Base-by-base conservation (phyloP, 179 eudicot genomes). In the Gypsophila paniculata region DNA sequence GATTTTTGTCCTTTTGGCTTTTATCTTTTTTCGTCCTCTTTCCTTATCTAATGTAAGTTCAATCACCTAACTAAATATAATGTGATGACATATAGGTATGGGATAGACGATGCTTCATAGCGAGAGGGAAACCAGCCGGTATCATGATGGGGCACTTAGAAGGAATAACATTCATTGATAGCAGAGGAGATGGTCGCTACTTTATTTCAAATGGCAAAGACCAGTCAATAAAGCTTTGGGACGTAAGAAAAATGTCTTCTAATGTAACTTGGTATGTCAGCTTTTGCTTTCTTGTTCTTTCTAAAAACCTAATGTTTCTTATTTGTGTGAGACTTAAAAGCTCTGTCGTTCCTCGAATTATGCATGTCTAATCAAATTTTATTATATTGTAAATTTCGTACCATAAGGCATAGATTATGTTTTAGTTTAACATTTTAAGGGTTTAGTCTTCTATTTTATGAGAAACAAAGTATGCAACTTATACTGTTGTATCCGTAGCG, bases 141-240 rank as follows among this genome's bases (percentile, higher is more conserved):
- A 80, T 81, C 63, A 78, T 93, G 74, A 77, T 73, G 64, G 98
- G 98, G 52, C 98, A 93, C 81, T 66, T 93, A 70, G 93, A 93
- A 84, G 98, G 98, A 75, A 83, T 93, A 78, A 93, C 98, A 25
- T 89, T 71, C 60, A 83, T 93, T 67, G 96, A 93, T 64, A 87
- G 96, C 74, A 87, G 95, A 54, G 97, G 97, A 61, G 98, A 93
- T 81, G 98, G 98, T 49, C 97, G 96, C 19, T 86, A 91, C 76
- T 85, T 93, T 38, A 93, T 93, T 62, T 93, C 97, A 67, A 93
- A 93, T 81, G 97, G 97, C 52, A 93, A 93, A 83, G 98, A 93
- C 72, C 98, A 93, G 82, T 61, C 85, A 67, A 84, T 84, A 60
- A 93, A 93, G 82, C 88, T 93, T 15, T 93, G 98, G 98, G 98